Evolutionary conservation across 805 yeast genomes (phyloP).

Genomic region (Naumovozyma baii): DNA sequence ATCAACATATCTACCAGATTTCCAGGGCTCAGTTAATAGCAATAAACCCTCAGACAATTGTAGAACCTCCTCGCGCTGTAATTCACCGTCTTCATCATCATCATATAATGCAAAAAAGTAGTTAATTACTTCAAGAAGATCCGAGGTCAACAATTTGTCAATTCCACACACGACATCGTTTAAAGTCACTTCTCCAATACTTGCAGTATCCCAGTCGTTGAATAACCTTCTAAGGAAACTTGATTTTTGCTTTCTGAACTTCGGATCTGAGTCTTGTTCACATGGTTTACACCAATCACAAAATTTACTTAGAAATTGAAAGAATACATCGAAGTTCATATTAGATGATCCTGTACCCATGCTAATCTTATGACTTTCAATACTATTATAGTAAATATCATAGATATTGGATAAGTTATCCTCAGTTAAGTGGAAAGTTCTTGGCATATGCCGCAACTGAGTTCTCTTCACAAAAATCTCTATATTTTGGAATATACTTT

Average conservation of each 20-base stretch:
- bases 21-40: slow-evolving; percentile 76
- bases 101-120: slow-evolving; percentile 75
- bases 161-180: slow-evolving; percentile 66
- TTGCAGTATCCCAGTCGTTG: slow-evolving; percentile 56
- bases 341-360: slow-evolving; percentile 48
- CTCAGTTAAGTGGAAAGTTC: slow-evolving; percentile 48
- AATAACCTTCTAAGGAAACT: slow-evolving; percentile 58
- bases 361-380: slow-evolving; percentile 52
- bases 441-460: slow-evolving; percentile 77
- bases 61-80: slow-evolving; percentile 71
- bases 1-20: slow-evolving; percentile 62
- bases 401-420: slow-evolving; percentile 63
- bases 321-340: slow-evolving; percentile 67
- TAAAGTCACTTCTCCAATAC: slow-evolving; percentile 48
- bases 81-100: slow-evolving; percentile 43
- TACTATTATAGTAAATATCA: slow-evolving; percentile 72
- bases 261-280: slow-evolving; percentile 30
- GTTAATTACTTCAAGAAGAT: slow-evolving; percentile 68
- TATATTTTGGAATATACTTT: slow-evolving; percentile 73
- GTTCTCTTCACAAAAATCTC: slow-evolving; percentile 87
- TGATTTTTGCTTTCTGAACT: slow-evolving; percentile 26
- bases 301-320: slow-evolving; percentile 64
- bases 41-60: slow-evolving; percentile 81
- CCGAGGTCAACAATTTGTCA: slow-evolving; percentile 57
- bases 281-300: slow-evolving; percentile 60